A percentile compares a stretch with the other conserved stretches of the same genome.
phyloP scores from a whole-genome alignment of 1,284 basidiomycete species.

The Cutaneotrichosporon spelunceum region DNA sequence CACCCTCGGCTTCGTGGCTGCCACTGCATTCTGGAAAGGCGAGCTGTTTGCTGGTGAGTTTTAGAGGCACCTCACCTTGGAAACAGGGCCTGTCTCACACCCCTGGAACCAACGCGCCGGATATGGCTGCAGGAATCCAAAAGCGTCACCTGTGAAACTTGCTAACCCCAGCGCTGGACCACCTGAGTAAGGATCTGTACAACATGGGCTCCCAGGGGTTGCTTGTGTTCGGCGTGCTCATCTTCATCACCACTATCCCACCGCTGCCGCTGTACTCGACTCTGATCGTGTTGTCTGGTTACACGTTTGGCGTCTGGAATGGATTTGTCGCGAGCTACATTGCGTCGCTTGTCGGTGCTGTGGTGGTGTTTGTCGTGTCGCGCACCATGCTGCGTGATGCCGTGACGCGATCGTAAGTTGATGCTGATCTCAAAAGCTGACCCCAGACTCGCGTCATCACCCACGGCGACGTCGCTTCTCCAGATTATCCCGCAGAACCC shows the following conservation, averaged over 20 bases:
- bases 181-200: constrained; percentile 40
- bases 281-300: constrained; percentile 55
- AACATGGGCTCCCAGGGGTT: constrained; percentile 44
- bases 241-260: constrained; percentile 51
- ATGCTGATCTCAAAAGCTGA: neutral
- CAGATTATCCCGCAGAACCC: constrained; percentile 47
- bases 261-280: constrained; percentile 57
- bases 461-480: constrained; percentile 42
- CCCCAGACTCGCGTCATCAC: constrained; percentile 38
- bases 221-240: constrained; percentile 48
- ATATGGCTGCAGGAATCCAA: neutral
- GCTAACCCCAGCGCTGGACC: constrained; percentile 39
- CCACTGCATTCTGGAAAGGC: constrained; percentile 44
- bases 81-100: neutral
- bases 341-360: constrained; percentile 53
- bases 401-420: constrained; percentile 40
- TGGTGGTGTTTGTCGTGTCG: constrained; percentile 54
- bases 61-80: neutral
- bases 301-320: constrained; percentile 55
- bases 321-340: constrained; percentile 56
- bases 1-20: constrained; percentile 41
- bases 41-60: constrained; percentile 46
- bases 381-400: constrained; percentile 40
- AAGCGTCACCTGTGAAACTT: neutral
- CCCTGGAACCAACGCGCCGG: neutral